These are phyloP conservation scores for Aotearoamyces nothofagi DNA, from an alignment of 2,329 filamentous ascomycete genomes.

Conservation along the genomic window DNA sequence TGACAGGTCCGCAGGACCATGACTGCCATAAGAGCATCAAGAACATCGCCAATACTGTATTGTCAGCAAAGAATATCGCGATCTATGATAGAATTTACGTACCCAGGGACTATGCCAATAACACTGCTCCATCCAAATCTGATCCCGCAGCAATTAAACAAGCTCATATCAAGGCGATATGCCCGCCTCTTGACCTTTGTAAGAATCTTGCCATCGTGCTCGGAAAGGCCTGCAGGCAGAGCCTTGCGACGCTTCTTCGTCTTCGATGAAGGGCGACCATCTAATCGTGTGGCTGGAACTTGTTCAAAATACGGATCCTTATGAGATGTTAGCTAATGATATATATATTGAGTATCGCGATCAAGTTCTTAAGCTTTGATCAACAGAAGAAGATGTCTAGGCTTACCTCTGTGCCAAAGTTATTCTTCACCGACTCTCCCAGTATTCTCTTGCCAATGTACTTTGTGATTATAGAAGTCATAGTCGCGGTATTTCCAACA, in stretches of 20 bases:
- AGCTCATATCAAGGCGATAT: constrained; percentile 69
- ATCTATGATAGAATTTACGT: too few relatives aligned
- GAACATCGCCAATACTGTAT: constrained; percentile 53
- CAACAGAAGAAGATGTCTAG: constrained; percentile 10
- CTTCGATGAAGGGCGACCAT: constrained; percentile 49
- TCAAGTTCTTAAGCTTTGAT: too few relatives aligned
- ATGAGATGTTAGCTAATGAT: constrained; percentile 4
- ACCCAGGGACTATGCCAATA: constrained; percentile 71
- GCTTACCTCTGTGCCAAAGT: constrained; percentile 39
- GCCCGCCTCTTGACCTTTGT: constrained; percentile 76
- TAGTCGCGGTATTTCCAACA: constrained; percentile 25
- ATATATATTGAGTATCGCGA: too few relatives aligned
- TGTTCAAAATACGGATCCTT: constrained; percentile 87
- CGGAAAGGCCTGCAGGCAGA: constrained; percentile 66
- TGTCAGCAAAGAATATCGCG: too few relatives aligned
- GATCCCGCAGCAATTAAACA: constrained; percentile 70
- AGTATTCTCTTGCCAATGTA: constrained; percentile 40
- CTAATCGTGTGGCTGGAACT: constrained; percentile 56
- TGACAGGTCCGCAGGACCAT: constrained; percentile 61
- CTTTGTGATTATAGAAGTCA: constrained; percentile 38
- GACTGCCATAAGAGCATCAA: constrained; percentile 60
- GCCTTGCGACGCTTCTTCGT: constrained; percentile 76
- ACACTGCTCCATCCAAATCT: constrained; percentile 82
- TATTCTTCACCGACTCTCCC: constrained; percentile 38
- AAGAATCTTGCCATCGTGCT: constrained; percentile 68